Evolutionary conservation across 805 yeast genomes (phyloP), one percentile per base, ranked within the genome.

Genomic region (Nakazawaea pomicola): DNA sequence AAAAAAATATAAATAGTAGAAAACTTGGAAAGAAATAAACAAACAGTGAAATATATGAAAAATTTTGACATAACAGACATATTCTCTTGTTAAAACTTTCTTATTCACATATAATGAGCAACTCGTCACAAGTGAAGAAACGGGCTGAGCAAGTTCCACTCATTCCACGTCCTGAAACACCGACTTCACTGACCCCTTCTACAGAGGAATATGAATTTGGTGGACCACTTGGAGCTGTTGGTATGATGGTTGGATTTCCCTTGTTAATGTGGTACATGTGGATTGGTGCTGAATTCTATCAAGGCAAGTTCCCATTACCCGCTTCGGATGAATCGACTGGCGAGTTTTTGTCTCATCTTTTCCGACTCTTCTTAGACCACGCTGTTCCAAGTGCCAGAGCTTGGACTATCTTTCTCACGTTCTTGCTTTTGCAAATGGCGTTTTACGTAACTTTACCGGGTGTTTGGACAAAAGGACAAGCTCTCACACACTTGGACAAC

Each of bases 251-350:
- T 33, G 95, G 95, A 3, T 93, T 93, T 67, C 99, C 99, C 6
- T 56, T 82, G 35, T 70, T 93, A 56, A 93, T 93, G 99, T 87
- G 83, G 72, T 93, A 93, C 65, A 83, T 93, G 93, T 91, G 96
- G 95, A 80, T 91, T 41, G 74, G 88, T 54, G 91, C 93, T 38
- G 75, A 76, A 47, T 89, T 83, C 60, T 87, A 88, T 62, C 67
- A 67, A 48, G 96, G 96, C 1, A 55, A 66, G 36, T 71, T 86
- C 21, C 88, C 95, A 18, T 64, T 70, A 60, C 96, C 96, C 3
- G 56, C 59, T 0, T 69, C 58, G 4, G 78, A 66, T 37, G 78
- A 83, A 60, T 53, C 68, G 29, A 81, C 74, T 76, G 23, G 43
- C 18, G 72, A 64, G 2, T 88, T 77, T 53, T 44, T 71, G 10